phyloP scores from a whole-genome alignment of 2,329 filamentous ascomycete genomes.

The Colletotrichum ledebouriae region DNA sequence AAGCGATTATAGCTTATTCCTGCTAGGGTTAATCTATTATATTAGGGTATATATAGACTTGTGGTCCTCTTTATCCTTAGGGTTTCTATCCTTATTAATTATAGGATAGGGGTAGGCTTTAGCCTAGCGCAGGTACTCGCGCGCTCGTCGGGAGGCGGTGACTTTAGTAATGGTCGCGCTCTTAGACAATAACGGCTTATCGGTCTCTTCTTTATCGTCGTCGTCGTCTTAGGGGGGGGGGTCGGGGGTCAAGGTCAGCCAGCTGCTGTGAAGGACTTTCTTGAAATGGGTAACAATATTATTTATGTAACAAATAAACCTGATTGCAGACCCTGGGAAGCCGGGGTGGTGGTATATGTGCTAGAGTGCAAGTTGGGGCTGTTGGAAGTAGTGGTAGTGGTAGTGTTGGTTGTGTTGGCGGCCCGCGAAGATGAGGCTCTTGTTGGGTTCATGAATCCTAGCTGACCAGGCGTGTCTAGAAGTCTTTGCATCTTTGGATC shows the following conservation, averaged over 20 bases:
- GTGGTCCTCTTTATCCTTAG: neutral
- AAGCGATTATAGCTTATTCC: neutral
- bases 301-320: no score
- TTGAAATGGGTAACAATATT: neutral
- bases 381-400: neutral
- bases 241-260: neutral
- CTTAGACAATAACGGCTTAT: neutral
- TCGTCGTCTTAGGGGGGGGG: neutral
- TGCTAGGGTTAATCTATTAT: neutral
- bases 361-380: neutral
- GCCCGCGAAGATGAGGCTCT: conserved; percentile 2
- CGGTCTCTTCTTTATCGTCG: neutral
- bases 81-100: neutral
- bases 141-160: neutral
- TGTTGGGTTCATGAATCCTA: neutral
- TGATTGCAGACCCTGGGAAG: no score
- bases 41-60: neutral
- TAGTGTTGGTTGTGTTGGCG: neutral
- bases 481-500: neutral
- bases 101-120: neutral
- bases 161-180: neutral
- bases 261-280: neutral
- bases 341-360: no score
- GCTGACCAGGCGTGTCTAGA: neutral
- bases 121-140: conserved; percentile 1